phyloP scores from a whole-genome alignment of 345 rosid genomes.

The Cardamine chenopodiifolia region DNA sequence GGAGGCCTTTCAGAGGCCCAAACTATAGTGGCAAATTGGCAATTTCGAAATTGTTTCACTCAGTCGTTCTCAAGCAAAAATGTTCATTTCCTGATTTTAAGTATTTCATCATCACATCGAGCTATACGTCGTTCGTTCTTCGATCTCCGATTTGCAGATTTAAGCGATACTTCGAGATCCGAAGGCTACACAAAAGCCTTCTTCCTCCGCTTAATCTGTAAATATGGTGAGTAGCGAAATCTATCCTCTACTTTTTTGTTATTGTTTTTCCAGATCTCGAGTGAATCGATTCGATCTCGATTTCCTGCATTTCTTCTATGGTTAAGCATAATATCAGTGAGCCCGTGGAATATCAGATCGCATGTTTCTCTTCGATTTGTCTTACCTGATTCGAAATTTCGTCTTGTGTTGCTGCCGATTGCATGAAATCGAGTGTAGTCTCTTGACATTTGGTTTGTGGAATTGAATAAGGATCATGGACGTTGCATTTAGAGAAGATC shows the following conservation, averaged over 20 bases:
- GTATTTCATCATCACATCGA: constrained; percentile 14
- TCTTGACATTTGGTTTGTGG: constrained; percentile 26
- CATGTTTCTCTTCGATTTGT: constrained; percentile 12
- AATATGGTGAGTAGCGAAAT: constrained; percentile 34
- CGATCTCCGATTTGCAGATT: constrained; percentile 42
- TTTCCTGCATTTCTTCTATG: constrained; percentile 15
- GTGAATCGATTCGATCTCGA: constrained; percentile 38
- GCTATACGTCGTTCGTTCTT: constrained; percentile 36
- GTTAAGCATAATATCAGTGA: constrained; percentile 18
- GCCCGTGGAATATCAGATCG: constrained; percentile 31
- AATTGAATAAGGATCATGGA: constrained; percentile 21
- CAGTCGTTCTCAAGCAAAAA: constrained; percentile 27
- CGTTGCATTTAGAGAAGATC: constrained; percentile 28
- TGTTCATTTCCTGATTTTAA: background rate
- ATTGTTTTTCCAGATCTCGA: constrained; percentile 20
- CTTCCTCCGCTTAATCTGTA: constrained; percentile 30
- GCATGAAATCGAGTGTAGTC: constrained; percentile 33
- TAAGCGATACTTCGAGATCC: constrained; percentile 37
- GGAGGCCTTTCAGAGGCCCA: constrained; percentile 32
- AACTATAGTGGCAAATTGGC: constrained; percentile 31
- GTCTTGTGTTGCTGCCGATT: constrained; percentile 2
- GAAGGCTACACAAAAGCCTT: background rate
- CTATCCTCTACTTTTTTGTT: background rate
- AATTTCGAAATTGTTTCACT: constrained; percentile 16
- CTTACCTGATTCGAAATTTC: background rate